Conservation (phyloP, 2,329 filamentous ascomycete genomes). For the Beauveria sp. region DNA sequence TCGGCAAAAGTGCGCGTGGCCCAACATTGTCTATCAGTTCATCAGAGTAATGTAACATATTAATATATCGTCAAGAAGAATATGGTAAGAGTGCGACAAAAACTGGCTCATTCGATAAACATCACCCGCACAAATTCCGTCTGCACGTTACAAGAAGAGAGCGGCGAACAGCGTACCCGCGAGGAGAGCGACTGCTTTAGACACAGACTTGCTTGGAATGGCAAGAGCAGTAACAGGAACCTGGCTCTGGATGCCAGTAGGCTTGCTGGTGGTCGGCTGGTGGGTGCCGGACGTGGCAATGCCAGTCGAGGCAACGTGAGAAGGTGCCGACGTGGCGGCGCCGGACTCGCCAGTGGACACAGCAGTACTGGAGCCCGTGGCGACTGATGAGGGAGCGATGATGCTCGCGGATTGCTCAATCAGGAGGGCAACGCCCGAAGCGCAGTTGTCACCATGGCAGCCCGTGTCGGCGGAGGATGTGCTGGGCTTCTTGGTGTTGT, state of each 20-base stretch:
- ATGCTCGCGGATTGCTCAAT: background rate
- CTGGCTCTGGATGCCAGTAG: background rate
- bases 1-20: background rate
- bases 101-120: background rate
- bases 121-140: background rate
- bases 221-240: background rate
- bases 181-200: background rate
- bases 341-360: background rate
- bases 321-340: background rate
- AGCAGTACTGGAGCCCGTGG: background rate
- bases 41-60: background rate
- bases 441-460: background rate
- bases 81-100: constrained; percentile 36
- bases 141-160: background rate
- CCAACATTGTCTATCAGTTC: background rate
- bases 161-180: background rate
- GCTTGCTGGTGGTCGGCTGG: background rate
- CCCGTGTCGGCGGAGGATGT: background rate
- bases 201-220: background rate
- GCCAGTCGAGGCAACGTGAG: background rate
- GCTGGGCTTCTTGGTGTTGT: background rate
- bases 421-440: background rate
- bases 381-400: background rate
- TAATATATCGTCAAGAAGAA: background rate
- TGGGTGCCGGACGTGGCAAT: background rate